Evolutionary conservation across 331 rosid genomes (phyloP).

Genomic region (Acacia pycnantha): DNA sequence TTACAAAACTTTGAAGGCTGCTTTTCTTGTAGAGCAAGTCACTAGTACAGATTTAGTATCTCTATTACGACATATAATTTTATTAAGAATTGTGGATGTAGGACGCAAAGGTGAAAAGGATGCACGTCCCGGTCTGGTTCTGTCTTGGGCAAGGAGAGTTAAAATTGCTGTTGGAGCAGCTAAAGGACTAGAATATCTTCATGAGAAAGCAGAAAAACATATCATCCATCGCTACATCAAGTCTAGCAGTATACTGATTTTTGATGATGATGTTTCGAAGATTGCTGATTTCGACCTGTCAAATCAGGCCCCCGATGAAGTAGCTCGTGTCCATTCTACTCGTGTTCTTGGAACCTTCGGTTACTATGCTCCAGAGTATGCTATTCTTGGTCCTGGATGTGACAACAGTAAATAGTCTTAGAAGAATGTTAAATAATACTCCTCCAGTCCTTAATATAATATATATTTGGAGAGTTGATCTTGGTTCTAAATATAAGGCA

Average conservation of each 20-base stretch:
- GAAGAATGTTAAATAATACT: background rate
- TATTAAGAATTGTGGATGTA: conserved; percentile 32
- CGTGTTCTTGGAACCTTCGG: conserved; percentile 95
- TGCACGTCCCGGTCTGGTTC: conserved; percentile 66
- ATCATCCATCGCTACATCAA: conserved; percentile 79
- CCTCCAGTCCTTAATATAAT: too few relatives aligned
- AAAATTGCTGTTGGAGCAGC: conserved; percentile 88
- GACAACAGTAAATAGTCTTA: background rate
- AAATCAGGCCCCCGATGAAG: conserved; percentile 80
- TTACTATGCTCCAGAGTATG: conserved; percentile 90
- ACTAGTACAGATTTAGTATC: background rate
- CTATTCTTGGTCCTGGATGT: conserved; percentile 21
- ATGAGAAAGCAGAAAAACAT: conserved; percentile 67
- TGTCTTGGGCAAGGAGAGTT: conserved; percentile 77
- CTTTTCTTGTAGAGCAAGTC: background rate
- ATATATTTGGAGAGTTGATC: too few relatives aligned
- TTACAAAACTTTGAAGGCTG: background rate
- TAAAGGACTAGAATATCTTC: conserved; percentile 76
- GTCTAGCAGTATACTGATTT: conserved; percentile 76
- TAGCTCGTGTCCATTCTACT: conserved; percentile 87
- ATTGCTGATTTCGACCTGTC: conserved; percentile 85
- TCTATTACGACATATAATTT: background rate
- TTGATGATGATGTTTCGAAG: conserved; percentile 68
- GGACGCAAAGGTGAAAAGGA: conserved; percentile 82
- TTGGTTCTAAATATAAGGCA: too few relatives aligned